Evolutionary conservation across 495 filamentous ascomycete species (phyloP), one percentile per base, ranked within the genome.

Genomic region (Rusavskia elegans): DNA sequence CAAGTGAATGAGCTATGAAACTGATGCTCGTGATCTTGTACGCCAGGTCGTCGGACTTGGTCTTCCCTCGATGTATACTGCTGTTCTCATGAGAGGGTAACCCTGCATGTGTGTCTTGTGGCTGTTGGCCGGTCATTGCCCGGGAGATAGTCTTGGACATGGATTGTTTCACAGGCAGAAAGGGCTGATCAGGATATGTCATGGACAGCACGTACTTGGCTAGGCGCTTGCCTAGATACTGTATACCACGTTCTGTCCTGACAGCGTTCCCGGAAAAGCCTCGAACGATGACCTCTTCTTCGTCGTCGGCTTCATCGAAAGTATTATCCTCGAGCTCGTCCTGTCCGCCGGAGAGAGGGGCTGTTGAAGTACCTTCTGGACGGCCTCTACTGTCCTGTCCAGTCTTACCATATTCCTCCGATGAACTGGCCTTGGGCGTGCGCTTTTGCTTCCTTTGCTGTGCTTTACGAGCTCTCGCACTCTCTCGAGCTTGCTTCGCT

Each of bases 21-120:
- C 89, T 95, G 61, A 98, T 97, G 61, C 88, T 94, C 16, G 88
- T 92, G 61, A 95, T 85, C 59, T 80, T 84, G 61, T 93, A 96
- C 2, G 81, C 69, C 45, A 83, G 74, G n/a, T 77, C 67, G 5
- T 73, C 66, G 4, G 59, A 55, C 38, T 65, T 62, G 20, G 61
- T 62, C 6, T 57, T 51, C 3, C 57, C 57, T 42, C 66, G 64
- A 44, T 71, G 65, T 37, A 82, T 72, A 29, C 69, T 76, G 61
- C 79, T 82, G 30, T 77, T 65, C 32, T 66, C 66, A 57, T 81
- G 79, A 11, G 69, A 65, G 8, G 69, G 69, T 39, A 59, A 55
- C 17, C 66, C 66, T 16, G 61, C 50, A 27, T 65, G 41, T 1
- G 45, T 17, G 17, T 61, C 55, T 42, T 48, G 39, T 51, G 55